Conservation (phyloP, 768 basidiomycete genomes). For the Hericium coralloides region DNA sequence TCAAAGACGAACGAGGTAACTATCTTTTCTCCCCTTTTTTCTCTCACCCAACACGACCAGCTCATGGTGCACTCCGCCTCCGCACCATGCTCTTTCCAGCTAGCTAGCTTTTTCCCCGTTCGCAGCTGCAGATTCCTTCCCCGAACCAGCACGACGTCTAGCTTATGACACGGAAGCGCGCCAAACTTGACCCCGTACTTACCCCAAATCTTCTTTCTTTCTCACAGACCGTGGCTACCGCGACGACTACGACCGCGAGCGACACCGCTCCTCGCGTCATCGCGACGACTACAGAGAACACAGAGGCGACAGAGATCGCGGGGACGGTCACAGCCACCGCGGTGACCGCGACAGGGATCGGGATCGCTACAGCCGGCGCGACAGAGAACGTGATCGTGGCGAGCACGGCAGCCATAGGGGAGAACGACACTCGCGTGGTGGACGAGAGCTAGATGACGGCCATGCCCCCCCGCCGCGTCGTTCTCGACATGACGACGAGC, state of each 20-base stretch:
- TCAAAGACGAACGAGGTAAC: background rate
- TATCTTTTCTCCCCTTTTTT: slow-evolving; percentile 4
- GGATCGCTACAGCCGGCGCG: slow-evolving; percentile 29
- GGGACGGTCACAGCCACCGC: slow-evolving; percentile 26
- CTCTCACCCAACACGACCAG: slow-evolving; percentile 12
- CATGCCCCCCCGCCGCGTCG: slow-evolving; percentile 10
- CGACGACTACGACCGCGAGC: slow-evolving; percentile 18
- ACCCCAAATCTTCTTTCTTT: slow-evolving; percentile 8
- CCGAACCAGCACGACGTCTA: slow-evolving; percentile 8
- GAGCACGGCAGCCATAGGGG: slow-evolving; percentile 30
- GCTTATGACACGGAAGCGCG: slow-evolving; percentile 5
- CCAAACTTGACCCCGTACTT: slow-evolving; percentile 9
- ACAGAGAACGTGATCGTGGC: slow-evolving; percentile 33
- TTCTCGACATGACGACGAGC: slow-evolving; percentile 32
- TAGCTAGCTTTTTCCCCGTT: slow-evolving; percentile 15
- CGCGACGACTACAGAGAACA: slow-evolving; percentile 20
- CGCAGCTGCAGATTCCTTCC: slow-evolving; percentile 10
- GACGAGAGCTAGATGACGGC: slow-evolving; percentile 16
- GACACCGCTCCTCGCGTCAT: slow-evolving; percentile 18
- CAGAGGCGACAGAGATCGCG: slow-evolving; percentile 18
- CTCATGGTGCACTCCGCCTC: slow-evolving; percentile 16
- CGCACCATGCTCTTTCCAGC: slow-evolving; percentile 13
- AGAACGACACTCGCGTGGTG: slow-evolving; percentile 17
- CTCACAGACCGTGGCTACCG: slow-evolving; percentile 14
- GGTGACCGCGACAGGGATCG: slow-evolving; percentile 35